Evolutionary conservation across 192 early-diverging fungal species (phyloP).

Genomic region (Glomus cerebriforme): DNA sequence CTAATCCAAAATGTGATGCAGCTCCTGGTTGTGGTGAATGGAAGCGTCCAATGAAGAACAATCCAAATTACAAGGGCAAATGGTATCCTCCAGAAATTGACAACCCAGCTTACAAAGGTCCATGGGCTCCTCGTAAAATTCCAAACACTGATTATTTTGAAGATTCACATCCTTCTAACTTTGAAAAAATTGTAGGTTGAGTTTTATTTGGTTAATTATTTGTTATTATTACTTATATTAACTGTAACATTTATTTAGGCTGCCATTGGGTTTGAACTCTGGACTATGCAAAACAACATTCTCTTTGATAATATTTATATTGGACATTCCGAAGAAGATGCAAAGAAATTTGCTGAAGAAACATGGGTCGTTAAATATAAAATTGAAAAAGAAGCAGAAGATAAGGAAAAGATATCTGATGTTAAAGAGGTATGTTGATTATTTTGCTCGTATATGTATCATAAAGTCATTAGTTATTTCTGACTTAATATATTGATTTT

Average conservation of each 20-base stretch:
- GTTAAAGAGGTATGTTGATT: not conserved
- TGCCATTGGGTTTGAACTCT: slow-evolving; percentile 89
- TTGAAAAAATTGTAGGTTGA: slow-evolving; percentile 68
- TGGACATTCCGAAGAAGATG: slow-evolving; percentile 69
- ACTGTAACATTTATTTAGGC: slow-evolving; percentile 22
- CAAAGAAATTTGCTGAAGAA: slow-evolving; percentile 71
- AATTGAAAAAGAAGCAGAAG: slow-evolving; percentile 64
- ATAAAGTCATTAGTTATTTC: not conserved
- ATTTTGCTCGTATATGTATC: not conserved
- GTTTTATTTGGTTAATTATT: slow-evolving; percentile 10
- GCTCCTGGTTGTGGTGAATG: slow-evolving; percentile 78
- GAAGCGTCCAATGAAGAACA: slow-evolving; percentile 76
- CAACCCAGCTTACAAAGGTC: slow-evolving; percentile 93
- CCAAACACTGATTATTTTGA: slow-evolving; percentile 85
- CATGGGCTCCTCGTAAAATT: slow-evolving; percentile 84
- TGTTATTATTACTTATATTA: not conserved
- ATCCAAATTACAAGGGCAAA: slow-evolving; percentile 89
- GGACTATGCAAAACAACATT: slow-evolving; percentile 90
- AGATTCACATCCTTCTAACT: slow-evolving; percentile 74
- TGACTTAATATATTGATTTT: not conserved
- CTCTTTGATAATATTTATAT: slow-evolving; percentile 92
- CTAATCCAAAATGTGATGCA: slow-evolving; percentile 81
- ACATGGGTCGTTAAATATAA: slow-evolving; percentile 78
- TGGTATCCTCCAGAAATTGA: slow-evolving; percentile 84
- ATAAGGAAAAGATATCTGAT: slow-evolving; percentile 39